Base-by-base conservation (phyloP, 345 rosid species). In the Turnera subulata region DNA sequence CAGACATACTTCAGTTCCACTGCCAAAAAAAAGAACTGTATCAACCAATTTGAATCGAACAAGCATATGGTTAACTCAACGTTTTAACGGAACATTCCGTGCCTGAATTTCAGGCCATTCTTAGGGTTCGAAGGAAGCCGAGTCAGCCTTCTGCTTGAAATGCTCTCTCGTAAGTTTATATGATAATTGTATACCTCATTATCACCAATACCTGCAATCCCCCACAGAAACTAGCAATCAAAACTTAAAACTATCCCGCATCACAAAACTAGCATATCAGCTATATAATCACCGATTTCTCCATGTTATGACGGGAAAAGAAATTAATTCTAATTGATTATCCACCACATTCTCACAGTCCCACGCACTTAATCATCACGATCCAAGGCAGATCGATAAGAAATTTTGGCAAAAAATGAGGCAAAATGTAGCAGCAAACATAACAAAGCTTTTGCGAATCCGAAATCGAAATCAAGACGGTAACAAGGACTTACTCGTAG, bases 1-100 rank as follows among this genome's bases (percentile, higher is more conserved):
- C 33, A 92, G 55, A 58, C 65, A 73, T 45, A 79, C 86, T 75
- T 89, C 97, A 24, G 91, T 84, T 33, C 98, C 97, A 53, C 98
- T 89, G 78, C 45, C n/a, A n/a, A n/a, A 70, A 63, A 21, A 55
- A 23, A 18, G 25, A 14, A 20, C 24, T 55, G 66, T 56, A 3
- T 11, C n/a, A 23, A 35, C 43, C 12, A 48, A 9, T 21, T 23
- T 33, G 8, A 8, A 67, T 29, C 24, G 26, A 52, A 65, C 56
- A 40, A 64, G 38, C 21, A 9, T 45, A 66, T 16, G 32, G 20
- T 43, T 5, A 52, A 40, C 6, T 11, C 44, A 25, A 49, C 56
- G 3, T 38, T 1, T 15, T 17, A 61, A 11, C 11, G 40, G 22
- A 35, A 43, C 48, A 13, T 42, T 12, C 16, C 83, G 55, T 71